Evolutionary conservation across 2,329 filamentous ascomycete species (phyloP), one percentile per base, ranked within the genome.

Genomic region (Leptographium lundbergii): DNA sequence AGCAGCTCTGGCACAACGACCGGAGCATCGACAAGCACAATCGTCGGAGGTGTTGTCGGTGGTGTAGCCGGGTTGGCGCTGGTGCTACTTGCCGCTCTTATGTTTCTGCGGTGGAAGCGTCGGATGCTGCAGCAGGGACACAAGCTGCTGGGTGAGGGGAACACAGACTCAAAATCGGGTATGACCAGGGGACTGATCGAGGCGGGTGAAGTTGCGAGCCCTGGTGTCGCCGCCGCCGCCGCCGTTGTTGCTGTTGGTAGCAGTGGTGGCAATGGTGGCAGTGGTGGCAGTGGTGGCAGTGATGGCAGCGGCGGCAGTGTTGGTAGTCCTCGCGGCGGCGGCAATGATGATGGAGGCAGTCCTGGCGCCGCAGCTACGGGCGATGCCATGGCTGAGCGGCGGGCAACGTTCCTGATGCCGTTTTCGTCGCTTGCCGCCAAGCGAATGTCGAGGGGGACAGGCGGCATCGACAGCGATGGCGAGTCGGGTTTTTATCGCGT

Each of bases 401-500:
- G 77, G 19, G 65, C 70, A 25, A 67, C 72, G 4, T 77, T 77
- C 53, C 72, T 75, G 6, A 72, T 83, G 17, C 75, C 79, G 4
- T 72, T 77, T 29, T 51, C 48, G 2, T 34, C 32, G 11, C 10
- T 24, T 19, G 34, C 22, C 2, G 19, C 22, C 36, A 78, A 75
- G 60, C 72, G 70, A 19, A 62, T 65, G n/a, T 70, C 60, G 65
- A 57, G 56, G 10, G 67, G 62, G 17, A 50, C 55, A 7, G 52
- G 13, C 14, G 25, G 14, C 25, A 10, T 42, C 19, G 81, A 57
- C 32, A 57, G 57, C 34, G 54, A 55, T 10, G 45, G 61, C 2
- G 82, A 86, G 66, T 73, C 75, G 61, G 81, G 82, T 0, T 87
- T 87, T 67, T 80, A 85, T 62, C 80, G 82, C 34, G 79, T 87